These are phyloP conservation scores for Saccharum spontaneum DNA, from an alignment of 176 grass and related monocot species.

Conservation along the genomic window DNA sequence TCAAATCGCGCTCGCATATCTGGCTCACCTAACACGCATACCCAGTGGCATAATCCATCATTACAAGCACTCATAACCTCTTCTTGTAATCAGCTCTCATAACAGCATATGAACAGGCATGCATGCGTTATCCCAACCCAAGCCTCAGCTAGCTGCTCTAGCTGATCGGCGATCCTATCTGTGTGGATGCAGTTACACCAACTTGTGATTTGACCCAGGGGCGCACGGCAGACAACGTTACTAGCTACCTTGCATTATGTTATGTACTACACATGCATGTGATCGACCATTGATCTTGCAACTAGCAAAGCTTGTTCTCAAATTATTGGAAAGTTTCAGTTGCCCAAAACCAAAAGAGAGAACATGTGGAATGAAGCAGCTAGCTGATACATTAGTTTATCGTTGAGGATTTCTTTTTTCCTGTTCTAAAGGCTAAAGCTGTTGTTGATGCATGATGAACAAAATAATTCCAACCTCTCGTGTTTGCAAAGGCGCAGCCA, in stretches of 20 bases:
- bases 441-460: neutral
- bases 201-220: constrained; percentile 2
- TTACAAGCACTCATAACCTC: constrained; percentile 7
- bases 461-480: constrained; percentile 31
- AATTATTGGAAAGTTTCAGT: constrained; percentile 16
- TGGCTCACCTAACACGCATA: constrained; percentile 47
- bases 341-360: constrained; percentile 10
- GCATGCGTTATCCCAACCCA: neutral
- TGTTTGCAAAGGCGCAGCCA: constrained; percentile 41
- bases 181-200: constrained; percentile 33
- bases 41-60: constrained; percentile 20
- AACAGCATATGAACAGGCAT: neutral
- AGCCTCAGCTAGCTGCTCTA: neutral
- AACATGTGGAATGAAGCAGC: neutral
- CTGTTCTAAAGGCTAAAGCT: neutral
- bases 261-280: neutral
- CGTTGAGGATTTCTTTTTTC: neutral
- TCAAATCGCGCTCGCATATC: constrained; percentile 43
- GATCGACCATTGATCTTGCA: neutral
- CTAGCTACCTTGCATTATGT: neutral
- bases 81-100: neutral
- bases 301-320: constrained; percentile 1
- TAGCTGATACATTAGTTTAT: neutral
- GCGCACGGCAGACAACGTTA: neutral
- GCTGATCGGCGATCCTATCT: neutral